These are phyloP conservation scores for Sordariomycetes sp. DNA, from an alignment of 2,329 filamentous ascomycete genomes.

Conservation along the genomic window DNA sequence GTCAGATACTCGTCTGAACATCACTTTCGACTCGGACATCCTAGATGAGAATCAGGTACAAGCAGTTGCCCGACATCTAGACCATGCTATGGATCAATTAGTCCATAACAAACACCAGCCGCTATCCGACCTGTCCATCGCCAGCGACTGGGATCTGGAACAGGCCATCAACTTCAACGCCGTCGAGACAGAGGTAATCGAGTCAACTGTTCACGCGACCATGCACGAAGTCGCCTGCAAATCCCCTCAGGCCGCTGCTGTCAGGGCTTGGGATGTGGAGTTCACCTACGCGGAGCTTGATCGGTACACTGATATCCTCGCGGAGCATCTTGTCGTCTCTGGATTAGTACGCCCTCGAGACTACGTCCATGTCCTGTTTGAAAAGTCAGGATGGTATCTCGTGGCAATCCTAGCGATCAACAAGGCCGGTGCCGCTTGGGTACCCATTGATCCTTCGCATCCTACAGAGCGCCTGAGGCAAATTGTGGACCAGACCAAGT, in stretches of 20 bases:
- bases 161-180: neutral
- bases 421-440: slow-evolving; percentile 5
- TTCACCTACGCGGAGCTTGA: slow-evolving; percentile 31
- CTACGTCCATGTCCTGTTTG: slow-evolving; percentile 4
- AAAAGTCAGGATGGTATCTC: slow-evolving; percentile 3
- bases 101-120: neutral
- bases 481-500: neutral
- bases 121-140: slow-evolving; percentile 1
- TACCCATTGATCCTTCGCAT: slow-evolving; percentile 4
- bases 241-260: slow-evolving; percentile 19
- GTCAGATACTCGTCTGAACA: neutral
- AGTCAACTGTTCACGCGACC: neutral
- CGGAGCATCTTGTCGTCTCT: slow-evolving; percentile 17
- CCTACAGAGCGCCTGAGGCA: neutral
- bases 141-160: neutral
- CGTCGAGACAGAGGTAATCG: neutral
- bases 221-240: neutral
- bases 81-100: slow-evolving; percentile 1
- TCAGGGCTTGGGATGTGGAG: slow-evolving; percentile 31
- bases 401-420: slow-evolving; percentile 5
- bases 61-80: slow-evolving; percentile 2
- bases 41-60: neutral
- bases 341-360: neutral
- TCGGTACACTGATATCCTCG: slow-evolving; percentile 23
- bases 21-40: slow-evolving; percentile 3